Evolutionary conservation across 164 flowering plant species (phyloP), one percentile per base, ranked within the genome.

Genomic region (Umbellularia californica): DNA sequence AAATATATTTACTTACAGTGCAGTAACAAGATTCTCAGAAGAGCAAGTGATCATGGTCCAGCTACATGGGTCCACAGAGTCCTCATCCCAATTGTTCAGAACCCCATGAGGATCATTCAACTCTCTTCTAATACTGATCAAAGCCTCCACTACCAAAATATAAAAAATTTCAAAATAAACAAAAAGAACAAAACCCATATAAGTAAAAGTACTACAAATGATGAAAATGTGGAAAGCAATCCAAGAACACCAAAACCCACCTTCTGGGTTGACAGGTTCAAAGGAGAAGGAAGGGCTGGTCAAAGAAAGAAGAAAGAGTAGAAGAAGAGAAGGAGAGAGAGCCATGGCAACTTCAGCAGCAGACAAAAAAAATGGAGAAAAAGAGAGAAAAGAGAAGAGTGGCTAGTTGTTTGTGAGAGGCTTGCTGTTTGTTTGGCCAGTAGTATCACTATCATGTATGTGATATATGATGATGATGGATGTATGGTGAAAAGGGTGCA

Each of bases 31-130:
- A 77, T 92, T 92, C 17, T 90, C 94, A 71, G 89, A 50, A 9
- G 97, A 90, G 70, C 99, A 95, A 82, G 97, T 93, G 81, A 95
- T 86, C 97, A 92, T 88, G 58, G 94, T 84, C 98, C 97, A 95
- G 79, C 98, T 90, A 80, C 99, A 95, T 47, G 99, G 99, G 77
- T 95, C 99, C 22, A 89, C 99, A 35, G 99, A 92, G 77, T 80
- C 85, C 75, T 88, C 96, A 84, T 95, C 99, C 99, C 99, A 95
- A 84, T 89, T 92, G 85, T 69, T 87, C 30, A 95, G 72, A 75
- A 87, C 92, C 3, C 98, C 96, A 74, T 87, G 89, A 24, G 96
- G 98, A 77, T 95, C 99, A 65, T 74, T 73, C 79, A 95, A 77
- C 28, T 79, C 83, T 47, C 33, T 71, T 73, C 77, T 90, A 67